A percentile compares a stretch with the other conserved stretches of the same genome.
phyloP scores from a whole-genome alignment of 352 stramenopile genomes.

The Phytophthora foliorum region DNA sequence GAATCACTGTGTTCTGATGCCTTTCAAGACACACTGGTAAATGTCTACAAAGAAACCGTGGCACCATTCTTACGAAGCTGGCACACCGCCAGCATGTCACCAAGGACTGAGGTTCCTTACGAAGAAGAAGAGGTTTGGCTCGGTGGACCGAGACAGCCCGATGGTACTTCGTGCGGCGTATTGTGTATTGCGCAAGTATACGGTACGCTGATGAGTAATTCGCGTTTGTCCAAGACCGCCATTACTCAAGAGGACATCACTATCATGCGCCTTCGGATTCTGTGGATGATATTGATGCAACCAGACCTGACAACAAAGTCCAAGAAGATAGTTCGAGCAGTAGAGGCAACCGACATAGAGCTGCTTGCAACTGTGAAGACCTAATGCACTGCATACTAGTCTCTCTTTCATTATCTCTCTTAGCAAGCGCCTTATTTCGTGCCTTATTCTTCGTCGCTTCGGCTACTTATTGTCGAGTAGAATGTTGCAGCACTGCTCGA shows the following conservation, averaged over 20 bases:
- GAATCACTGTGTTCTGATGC: not conserved
- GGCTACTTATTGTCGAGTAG: conserved; percentile 1
- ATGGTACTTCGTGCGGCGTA: conserved; percentile 14
- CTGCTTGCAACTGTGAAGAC: too few relatives aligned
- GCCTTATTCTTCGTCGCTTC: not conserved
- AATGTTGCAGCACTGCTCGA: conserved; percentile 16
- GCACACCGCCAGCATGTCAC: not conserved
- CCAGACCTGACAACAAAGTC: conserved; percentile 8
- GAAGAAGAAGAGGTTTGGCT: conserved; percentile 7
- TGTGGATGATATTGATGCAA: too few relatives aligned
- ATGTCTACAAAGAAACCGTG: conserved; percentile 7
- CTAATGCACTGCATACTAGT: too few relatives aligned
- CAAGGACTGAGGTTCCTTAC: not conserved
- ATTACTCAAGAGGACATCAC: conserved; percentile 7
- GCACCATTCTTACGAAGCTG: conserved; percentile 6
- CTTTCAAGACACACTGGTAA: conserved; percentile 1
- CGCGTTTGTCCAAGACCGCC: not conserved
- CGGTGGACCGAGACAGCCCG: too few relatives aligned
- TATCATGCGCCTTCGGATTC: conserved; percentile 5
- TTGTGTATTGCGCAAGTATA: conserved; percentile 6
- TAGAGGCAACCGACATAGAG: conserved; percentile 3
- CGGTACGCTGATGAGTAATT: not conserved
- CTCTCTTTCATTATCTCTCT: too few relatives aligned
- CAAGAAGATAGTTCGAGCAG: not conserved
- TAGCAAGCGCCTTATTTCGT: conserved; percentile 5